Evolutionary conservation across 1,284 basidiomycete genomes (phyloP).

Genomic region (Vanrija humicola): DNA sequence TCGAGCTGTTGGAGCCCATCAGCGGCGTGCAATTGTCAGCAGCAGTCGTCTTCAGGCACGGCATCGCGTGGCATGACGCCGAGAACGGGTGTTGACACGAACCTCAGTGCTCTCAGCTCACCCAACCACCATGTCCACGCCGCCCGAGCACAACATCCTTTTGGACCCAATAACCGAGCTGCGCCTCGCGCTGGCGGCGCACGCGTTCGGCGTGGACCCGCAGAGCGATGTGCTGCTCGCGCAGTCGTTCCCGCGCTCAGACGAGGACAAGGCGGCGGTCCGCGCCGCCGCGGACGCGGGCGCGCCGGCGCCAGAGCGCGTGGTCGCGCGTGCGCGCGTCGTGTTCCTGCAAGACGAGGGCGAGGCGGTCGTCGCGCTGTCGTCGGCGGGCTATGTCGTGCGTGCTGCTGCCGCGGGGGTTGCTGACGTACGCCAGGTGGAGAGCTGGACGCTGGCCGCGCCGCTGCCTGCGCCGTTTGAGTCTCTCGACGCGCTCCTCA

Average conservation of each 20-base stretch:
- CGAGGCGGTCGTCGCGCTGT: conserved; percentile 23
- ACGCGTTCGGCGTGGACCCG: conserved; percentile 29
- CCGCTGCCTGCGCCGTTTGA: conserved; percentile 28
- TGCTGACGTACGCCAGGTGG: conserved; percentile 8
- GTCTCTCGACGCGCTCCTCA: conserved; percentile 38
- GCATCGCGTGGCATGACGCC: no score
- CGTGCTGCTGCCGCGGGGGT: neutral
- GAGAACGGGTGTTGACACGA: neutral
- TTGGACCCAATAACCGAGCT: conserved; percentile 39
- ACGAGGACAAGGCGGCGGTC: conserved; percentile 20
- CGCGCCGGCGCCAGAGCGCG: conserved; percentile 11
- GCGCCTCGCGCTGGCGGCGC: conserved; percentile 22
- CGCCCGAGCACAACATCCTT: conserved; percentile 29
- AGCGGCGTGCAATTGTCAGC: neutral
- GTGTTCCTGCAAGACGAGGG: conserved; percentile 21
- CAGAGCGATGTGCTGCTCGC: conserved; percentile 15
- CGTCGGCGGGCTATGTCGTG: conserved; percentile 38
- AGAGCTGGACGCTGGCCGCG: conserved; percentile 2
- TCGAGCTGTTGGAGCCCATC: neutral
- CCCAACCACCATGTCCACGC: neutral
- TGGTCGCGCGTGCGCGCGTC: conserved; percentile 23
- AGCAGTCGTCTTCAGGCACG: no score
- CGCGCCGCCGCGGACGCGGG: conserved; percentile 3
- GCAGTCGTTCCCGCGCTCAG: conserved; percentile 27
- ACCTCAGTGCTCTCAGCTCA: neutral